Base-by-base conservation (phyloP, 495 filamentous ascomycete species). In the Glarea lozoyensis region DNA sequence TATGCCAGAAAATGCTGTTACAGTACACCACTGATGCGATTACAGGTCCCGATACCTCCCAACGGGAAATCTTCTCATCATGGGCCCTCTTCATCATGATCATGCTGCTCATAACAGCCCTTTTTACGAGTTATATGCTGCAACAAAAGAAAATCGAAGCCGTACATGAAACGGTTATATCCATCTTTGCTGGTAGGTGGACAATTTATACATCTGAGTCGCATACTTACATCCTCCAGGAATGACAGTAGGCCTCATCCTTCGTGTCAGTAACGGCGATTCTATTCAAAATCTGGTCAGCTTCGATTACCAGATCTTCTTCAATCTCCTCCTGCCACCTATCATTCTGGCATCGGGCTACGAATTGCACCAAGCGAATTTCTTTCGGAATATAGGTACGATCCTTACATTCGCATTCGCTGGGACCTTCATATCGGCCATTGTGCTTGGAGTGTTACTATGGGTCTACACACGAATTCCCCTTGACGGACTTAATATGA, bases 301-400 rank as follows among this genome's bases (percentile, higher is more conserved):
- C 60, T 98, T 98, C 69, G 80, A 97, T 67, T 95, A 97, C 61
- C 88, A 96, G 56, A 89, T 95, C 63, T 98, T 98, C 71, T 98
- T 98, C 70, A 98, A 97, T 62, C 78, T 98, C 42, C 81, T 98
- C 29, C 81, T 98, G 22, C 92, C 92, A 24, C 92, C 92, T 6
- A 98, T 98, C 57, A 98, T 98, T 61, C 72, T 98, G 31, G 89
- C 88, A 25, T 95, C 89, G 23, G 92, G 92, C 30, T 98, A 97
- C 66, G 92, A 98, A 63, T 63, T 98, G 27, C 92, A 98, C 60
- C 92, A 98, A 66, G 87, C 82, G 43, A 97, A 97, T 66, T 97
- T 97, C 69, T 97, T 97, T 60, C 85, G 93, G 40, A 94, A 97
- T 57, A 94, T 97, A 47, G 93, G 92, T 31, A 93, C 88, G 2